Base-by-base conservation (phyloP, 305 asterid species). In the Solanum aculeatissimum region DNA sequence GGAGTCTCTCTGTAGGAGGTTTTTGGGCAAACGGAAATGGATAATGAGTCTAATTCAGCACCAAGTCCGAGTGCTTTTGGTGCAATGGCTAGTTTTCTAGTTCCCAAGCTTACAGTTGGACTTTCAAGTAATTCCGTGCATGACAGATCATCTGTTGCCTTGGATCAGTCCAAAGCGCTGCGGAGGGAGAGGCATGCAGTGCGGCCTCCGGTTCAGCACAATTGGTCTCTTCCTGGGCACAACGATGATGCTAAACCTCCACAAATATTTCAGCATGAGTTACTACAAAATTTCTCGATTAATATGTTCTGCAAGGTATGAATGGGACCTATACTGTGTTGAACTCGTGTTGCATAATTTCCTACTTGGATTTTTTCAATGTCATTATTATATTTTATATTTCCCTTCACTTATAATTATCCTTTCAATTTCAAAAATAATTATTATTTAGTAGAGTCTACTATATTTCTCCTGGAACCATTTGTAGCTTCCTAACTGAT, bases 171-270 rank as follows among this genome's bases (percentile, higher is more conserved):
- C 49, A 95, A 91, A 87, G 89, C 80, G 65, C 25, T 89, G 63
- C 91, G 90, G 69, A 94, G 90, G 94, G 98, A 95, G 86, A 94
- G 99, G 84, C 98, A 97, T 85, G 94, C 97, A 80, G 88, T 97
- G 85, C 98, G 99, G 70, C 99, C 99, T 87, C 99, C 99, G 32
- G 98, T 97, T 88, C 92, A 94, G 91, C 99, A 97, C 84, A 88
- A 92, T 88, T 97, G 99, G 98, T 97, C 98, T 57, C 89, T 95
- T 91, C 95, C 98, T 83, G 98, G 93, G 86, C 88, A 90, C 87
- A 75, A 75, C 51, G 83, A 88, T 43, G 88, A 91, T 77, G 82
- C 87, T 62, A 90, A 91, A 86, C 89, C 87, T 78, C 98, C 99
- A 32, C 97, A 95, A 90, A 94, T 95, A 89, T 97, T 97, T 93